Evolutionary conservation across 768 basidiomycete species (phyloP), one percentile per base, ranked within the genome.

Genomic region (Rhodotorula sphaerocarpa): DNA sequence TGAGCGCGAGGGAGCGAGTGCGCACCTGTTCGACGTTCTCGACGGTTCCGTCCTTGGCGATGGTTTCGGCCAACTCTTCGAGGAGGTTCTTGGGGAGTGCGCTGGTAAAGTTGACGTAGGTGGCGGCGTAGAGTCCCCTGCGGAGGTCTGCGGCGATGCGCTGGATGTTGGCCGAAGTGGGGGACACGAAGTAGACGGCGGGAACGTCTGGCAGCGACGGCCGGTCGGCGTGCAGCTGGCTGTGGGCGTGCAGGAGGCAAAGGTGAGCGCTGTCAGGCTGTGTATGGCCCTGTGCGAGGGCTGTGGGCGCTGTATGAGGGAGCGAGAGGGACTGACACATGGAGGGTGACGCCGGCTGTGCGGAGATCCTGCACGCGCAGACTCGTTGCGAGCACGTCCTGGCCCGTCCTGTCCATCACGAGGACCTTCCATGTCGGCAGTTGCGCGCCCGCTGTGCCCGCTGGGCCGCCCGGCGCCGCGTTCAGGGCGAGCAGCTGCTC

Each of bases 261-360:
- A n/a, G 23, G 44, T 25, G n/a, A 5, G 21, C 34, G 42, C 28
- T 3, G 23, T 34, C 34, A 41, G 34, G 14, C 30, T 25, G 23
- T 20, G 20, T 45, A 44, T 44, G 21, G 6, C 23, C 43, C 7
- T 44, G 43, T 11, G 4, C 11, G 43, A 12, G 43, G 14, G 43
- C 7, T 23, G n/a, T n/a, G 7, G 20, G 44, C n/a, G 44, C 7
- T 27, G 45, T 48, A n/a, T 30, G 30, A 7, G 43, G 15, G 45
- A 16, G 57, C 14, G 34, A n/a, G 33, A 14, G 48, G 27, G 23
- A 78, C 89, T 71, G 79, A 96, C 92, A 97, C 90, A 78, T 99
- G 95, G 61, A 99, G 80, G 14, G 95, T 99, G 45, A 99, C 91
- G 36, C 95, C 95, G 52, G 89, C 88, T 72, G 97, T 93, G 59